phyloP scores from a whole-genome alignment of 148 eudicot genomes.

The Oxyria digyna region DNA sequence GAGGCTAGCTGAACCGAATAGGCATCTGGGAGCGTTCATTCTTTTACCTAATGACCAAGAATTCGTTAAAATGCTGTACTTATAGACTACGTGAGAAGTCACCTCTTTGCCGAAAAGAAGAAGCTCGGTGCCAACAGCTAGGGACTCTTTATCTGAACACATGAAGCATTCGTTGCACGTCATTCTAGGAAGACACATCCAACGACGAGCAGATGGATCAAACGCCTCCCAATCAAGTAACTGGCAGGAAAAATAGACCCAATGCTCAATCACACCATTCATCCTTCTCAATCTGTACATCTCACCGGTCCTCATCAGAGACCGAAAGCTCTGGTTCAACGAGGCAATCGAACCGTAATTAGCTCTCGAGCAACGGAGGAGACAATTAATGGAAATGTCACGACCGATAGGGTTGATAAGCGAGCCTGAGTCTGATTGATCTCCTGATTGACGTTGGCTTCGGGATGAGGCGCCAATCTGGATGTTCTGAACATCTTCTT shows the following conservation, averaged over 20 bases:
- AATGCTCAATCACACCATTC: constrained; percentile 56
- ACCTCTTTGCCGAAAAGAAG: constrained; percentile 69
- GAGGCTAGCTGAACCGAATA: constrained; percentile 83
- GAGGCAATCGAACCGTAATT: constrained; percentile 61
- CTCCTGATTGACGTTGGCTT: constrained; percentile 19
- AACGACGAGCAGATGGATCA: constrained; percentile 54
- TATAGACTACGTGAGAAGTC: constrained; percentile 44
- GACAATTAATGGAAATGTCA: constrained; percentile 50
- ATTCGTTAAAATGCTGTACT: constrained; percentile 57
- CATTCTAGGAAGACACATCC: constrained; percentile 80
- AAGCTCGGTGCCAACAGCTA: constrained; percentile 88
- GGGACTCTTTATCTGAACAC: constrained; percentile 73
- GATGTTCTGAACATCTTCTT: constrained; percentile 12
- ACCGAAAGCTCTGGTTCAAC: constrained; percentile 48
- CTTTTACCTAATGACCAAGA: constrained; percentile 60
- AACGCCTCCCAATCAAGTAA: constrained; percentile 89
- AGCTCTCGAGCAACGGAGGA: constrained; percentile 51
- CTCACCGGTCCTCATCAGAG: constrained; percentile 53
- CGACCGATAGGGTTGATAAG: constrained; percentile 49
- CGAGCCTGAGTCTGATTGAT: constrained; percentile 33
- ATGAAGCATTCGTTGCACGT: constrained; percentile 51
- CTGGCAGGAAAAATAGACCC: constrained; percentile 83
- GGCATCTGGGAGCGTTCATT: constrained; percentile 73
- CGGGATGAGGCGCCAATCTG: constrained; percentile 5
- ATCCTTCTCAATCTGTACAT: constrained; percentile 49